Evolutionary conservation across 1,284 basidiomycete species (phyloP).

Genomic region (Tranzscheliella williamsii): DNA sequence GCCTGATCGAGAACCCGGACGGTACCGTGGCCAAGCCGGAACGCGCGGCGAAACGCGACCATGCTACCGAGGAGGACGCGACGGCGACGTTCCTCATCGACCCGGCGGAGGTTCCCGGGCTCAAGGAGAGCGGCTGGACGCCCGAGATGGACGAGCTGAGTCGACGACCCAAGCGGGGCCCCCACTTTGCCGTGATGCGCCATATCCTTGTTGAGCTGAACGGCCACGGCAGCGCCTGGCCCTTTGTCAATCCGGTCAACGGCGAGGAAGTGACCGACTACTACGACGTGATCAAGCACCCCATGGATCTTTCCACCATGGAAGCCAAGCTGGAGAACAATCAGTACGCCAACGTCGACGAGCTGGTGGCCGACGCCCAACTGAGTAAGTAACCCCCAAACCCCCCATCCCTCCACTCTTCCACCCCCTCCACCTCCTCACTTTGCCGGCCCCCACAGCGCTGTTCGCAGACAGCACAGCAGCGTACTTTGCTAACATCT

Average conservation of each 20-base stretch:
- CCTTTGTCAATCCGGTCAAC: slow-evolving; percentile 82
- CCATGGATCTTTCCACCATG: slow-evolving; percentile 95
- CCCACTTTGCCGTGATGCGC: slow-evolving; percentile 73
- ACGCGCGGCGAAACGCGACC: slow-evolving; percentile 30
- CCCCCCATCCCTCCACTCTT: no score
- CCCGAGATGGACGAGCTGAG: slow-evolving; percentile 79
- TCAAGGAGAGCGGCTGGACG: slow-evolving; percentile 85
- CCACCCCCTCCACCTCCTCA: no score
- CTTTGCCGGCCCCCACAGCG: no score
- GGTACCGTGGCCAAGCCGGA: slow-evolving; percentile 39
- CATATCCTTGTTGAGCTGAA: slow-evolving; percentile 81
- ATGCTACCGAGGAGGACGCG: slow-evolving; percentile 30
- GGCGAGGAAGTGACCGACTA: slow-evolving; percentile 84
- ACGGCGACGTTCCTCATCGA: slow-evolving; percentile 45
- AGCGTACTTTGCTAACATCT: background rate
- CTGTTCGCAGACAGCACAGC: slow-evolving; percentile 1
- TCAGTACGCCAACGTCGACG: slow-evolving; percentile 74
- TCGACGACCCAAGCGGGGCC: slow-evolving; percentile 67
- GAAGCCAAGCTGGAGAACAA: slow-evolving; percentile 83
- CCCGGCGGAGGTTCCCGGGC: slow-evolving; percentile 49
- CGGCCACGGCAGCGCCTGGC: slow-evolving; percentile 81
- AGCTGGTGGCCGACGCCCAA: slow-evolving; percentile 76
- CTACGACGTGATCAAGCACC: slow-evolving; percentile 83
- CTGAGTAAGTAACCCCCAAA: slow-evolving; percentile 40
- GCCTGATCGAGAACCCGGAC: slow-evolving; percentile 38